Evolutionary conservation across 2,329 filamentous ascomycete genomes (phyloP).

Genomic region (Huntiella savannae): DNA sequence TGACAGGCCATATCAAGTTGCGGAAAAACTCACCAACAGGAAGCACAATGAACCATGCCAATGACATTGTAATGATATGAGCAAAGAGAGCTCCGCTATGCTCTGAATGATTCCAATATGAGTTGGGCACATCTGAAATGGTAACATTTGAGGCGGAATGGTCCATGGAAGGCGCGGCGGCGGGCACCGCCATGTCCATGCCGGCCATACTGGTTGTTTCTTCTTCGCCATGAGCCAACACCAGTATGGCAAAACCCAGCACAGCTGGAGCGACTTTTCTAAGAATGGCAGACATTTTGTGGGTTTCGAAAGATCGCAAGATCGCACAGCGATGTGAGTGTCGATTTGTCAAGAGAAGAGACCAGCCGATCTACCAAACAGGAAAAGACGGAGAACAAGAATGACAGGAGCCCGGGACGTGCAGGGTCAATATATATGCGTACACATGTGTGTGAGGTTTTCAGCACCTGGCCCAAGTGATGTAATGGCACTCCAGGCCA

Average conservation of each 20-base stretch:
- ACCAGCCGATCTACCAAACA: background rate
- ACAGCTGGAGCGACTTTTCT: background rate
- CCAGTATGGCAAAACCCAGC: conserved; percentile 4
- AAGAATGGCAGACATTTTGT: background rate
- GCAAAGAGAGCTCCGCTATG: conserved; percentile 40
- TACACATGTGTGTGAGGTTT: background rate
- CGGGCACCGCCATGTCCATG: conserved; percentile 12
- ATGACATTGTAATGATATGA: conserved; percentile 51
- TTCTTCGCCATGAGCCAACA: conserved; percentile 7
- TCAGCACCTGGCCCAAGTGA: conserved; percentile 1
- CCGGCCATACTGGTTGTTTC: background rate
- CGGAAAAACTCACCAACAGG: conserved; percentile 43
- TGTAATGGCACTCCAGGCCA: conserved; percentile 1
- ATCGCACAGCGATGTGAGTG: conserved; percentile 7
- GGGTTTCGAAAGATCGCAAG: conserved; percentile 2
- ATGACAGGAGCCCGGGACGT: background rate
- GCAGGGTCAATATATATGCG: background rate
- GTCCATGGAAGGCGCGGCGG: conserved; percentile 7
- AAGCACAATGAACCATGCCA: conserved; percentile 54
- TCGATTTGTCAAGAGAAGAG: too few relatives aligned
- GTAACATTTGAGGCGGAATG: background rate
- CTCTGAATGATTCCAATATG: conserved; percentile 39
- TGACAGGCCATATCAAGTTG: background rate
- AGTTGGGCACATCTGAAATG: conserved; percentile 20
- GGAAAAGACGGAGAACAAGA: background rate